phyloP scores from a whole-genome alignment of 495 filamentous ascomycete species.

The Penicillium egyptiacum region DNA sequence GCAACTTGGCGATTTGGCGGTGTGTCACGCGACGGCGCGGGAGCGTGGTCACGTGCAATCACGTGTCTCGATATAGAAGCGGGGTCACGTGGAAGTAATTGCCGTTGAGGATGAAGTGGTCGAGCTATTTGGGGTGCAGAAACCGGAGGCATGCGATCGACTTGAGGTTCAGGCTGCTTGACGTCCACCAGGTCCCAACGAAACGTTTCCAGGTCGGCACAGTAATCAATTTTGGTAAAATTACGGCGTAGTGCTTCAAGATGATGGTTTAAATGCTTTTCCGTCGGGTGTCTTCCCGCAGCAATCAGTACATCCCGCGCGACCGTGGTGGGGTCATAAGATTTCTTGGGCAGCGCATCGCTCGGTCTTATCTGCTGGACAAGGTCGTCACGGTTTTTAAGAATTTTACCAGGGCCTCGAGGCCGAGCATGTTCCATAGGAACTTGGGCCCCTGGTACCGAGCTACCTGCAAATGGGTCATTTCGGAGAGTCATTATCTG shows the following conservation, averaged over 20 bases:
- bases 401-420: neutral
- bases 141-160: neutral
- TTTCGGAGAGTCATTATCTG: neutral
- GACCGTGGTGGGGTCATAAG: constrained; percentile 62
- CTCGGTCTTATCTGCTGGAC: constrained; percentile 46
- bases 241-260: constrained; percentile 46
- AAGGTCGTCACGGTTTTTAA: constrained; percentile 31
- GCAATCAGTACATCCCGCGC: constrained; percentile 65
- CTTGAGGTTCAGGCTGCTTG: constrained; percentile 7
- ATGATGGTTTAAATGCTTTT: constrained; percentile 59
- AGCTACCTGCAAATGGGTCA: neutral
- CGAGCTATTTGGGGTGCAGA: neutral
- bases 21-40: constrained; percentile 7
- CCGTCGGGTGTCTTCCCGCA: constrained; percentile 58
- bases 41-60: neutral
- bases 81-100: constrained; percentile 13
- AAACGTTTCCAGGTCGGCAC: constrained; percentile 60
- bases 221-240: constrained; percentile 41
- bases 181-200: constrained; percentile 67
- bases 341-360: constrained; percentile 44
- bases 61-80: neutral
- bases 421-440: neutral
- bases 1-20: neutral
- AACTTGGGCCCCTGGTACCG: no score
- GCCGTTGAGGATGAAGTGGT: neutral